Evolutionary conservation across 208 protist species (phyloP), one percentile per base, ranked within the genome.

Genomic region (Crithidia brevicula): DNA sequence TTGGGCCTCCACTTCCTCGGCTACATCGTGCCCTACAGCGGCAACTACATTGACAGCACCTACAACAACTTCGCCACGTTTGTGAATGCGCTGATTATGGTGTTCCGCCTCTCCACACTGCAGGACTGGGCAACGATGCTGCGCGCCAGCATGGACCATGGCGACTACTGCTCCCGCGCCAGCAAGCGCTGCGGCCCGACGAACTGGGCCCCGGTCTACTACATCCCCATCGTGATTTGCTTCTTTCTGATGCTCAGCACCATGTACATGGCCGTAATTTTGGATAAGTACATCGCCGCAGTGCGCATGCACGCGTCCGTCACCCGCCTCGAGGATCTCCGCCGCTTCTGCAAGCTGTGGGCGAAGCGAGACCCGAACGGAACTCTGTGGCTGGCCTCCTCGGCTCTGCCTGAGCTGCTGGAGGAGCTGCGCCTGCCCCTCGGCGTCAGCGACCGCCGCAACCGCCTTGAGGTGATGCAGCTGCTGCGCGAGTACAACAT

Each of bases 21-120:
- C 42, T 92, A 87, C 77, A 71, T 95, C 43, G 72, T 91, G 13
- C 85, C 90, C 49, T 89, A 82, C 49, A 54, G 23, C 38, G 79
- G 81, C 27, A 68, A 79, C 54, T 91, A 86, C 74, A 86, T 95
- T 72, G 83, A 94, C 59, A 62, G 54, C 53, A 83, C 34, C 43
- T 95, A 95, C 73, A 93, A 94, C 70, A 97, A 96, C 79, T 97
- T 94, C 67, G 51, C 67, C 42, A 94, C 83, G 52, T 94, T 95
- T 47, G 83, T 87, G 31, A 93, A 95, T 59, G 63, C 90, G 42
- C 62, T 97, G 38, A 90, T 96, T 27, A 92, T 97, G 86, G 82
- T 88, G 34, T 93, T 96, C 74, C 89, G 89, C 31, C 79, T 96
- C 27, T 79, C 81, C 10, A 97, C 93, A 28, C 67, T 95, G n/a